Evolutionary conservation across 108 stramenopile genomes (phyloP).

Genomic region (Skeletonema menzelii): DNA sequence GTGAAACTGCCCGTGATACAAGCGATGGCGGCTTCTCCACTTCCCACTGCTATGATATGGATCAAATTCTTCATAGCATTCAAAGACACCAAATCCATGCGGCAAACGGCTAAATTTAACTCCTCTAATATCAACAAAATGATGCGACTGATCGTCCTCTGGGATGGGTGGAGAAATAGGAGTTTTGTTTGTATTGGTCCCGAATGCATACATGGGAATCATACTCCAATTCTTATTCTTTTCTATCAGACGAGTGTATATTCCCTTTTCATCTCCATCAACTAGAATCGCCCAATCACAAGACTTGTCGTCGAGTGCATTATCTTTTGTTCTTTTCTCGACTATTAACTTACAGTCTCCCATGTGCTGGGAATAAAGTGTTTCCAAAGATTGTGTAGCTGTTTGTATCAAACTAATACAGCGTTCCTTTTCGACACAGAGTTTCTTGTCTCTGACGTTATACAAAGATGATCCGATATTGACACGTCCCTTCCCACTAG

Average conservation of each 20-base stretch:
- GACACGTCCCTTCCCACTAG: slow-evolving; percentile 1
- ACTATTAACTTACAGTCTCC: slow-evolving; percentile 11
- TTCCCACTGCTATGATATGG: background rate
- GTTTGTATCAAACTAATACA: background rate
- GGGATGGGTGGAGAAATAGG: background rate
- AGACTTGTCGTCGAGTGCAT: background rate
- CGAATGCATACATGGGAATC: slow-evolving; percentile 21
- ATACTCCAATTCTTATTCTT: slow-evolving; percentile 19
- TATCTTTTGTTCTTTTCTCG: background rate
- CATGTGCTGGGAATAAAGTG: slow-evolving; percentile 12
- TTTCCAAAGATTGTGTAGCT: slow-evolving; percentile 1
- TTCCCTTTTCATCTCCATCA: slow-evolving; percentile 6
- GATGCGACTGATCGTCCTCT: slow-evolving; percentile 9
- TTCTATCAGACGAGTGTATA: slow-evolving; percentile 25
- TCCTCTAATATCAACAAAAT: slow-evolving; percentile 17
- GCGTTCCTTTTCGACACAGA: slow-evolving; percentile 4
- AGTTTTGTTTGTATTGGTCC: background rate
- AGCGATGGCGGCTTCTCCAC: slow-evolving; percentile 10
- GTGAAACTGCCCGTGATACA: slow-evolving; percentile 29
- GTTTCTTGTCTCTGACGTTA: slow-evolving; percentile 1
- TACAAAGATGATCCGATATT: background rate
- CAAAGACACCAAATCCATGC: slow-evolving; percentile 32
- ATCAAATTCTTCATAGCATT: slow-evolving; percentile 4
- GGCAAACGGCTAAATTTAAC: slow-evolving; percentile 16
- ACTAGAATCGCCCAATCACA: background rate